These are phyloP conservation scores for Amoebophrya sp. DNA, from an alignment of 169 alveolate species.

Conservation along the genomic window DNA sequence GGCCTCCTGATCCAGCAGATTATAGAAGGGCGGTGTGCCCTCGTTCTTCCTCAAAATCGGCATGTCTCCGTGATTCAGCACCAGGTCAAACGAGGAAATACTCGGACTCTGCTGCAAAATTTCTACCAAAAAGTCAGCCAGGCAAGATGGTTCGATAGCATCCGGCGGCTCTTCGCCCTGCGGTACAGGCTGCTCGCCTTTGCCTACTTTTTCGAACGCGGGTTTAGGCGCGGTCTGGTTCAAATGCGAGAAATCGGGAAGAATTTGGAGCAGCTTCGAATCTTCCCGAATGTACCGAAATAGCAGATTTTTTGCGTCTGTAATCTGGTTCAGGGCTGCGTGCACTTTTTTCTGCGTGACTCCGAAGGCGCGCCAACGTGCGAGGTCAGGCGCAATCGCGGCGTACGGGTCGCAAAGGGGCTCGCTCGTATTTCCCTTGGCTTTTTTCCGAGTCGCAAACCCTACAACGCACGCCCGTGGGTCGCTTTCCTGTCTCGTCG, in stretches of 20 bases:
- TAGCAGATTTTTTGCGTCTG: neutral
- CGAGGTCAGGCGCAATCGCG: neutral
- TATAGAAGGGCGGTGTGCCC: conserved; percentile 25
- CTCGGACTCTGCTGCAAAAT: neutral
- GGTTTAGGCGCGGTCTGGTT: neutral
- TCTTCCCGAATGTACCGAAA: neutral
- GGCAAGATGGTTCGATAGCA: neutral
- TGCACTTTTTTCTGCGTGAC: neutral
- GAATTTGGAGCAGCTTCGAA: neutral
- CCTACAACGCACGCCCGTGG: neutral
- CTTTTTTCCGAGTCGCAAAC: neutral
- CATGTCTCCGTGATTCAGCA: conserved; percentile 31
- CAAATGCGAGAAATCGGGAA: neutral
- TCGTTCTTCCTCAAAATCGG: neutral
- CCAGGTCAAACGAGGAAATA: neutral
- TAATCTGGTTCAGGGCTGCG: neutral
- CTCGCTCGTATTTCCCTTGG: neutral
- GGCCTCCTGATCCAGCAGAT: conserved; percentile 17
- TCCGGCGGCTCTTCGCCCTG: too few relatives aligned
- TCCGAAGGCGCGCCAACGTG: neutral
- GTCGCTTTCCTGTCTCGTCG: too few relatives aligned
- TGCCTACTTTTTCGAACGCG: too few relatives aligned
- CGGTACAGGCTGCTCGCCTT: too few relatives aligned
- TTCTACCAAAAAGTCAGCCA: neutral
- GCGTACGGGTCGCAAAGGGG: conserved; percentile 15